These are phyloP conservation scores for Whalleya microplaca DNA, from an alignment of 2,329 filamentous ascomycete genomes.

Conservation along the genomic window DNA sequence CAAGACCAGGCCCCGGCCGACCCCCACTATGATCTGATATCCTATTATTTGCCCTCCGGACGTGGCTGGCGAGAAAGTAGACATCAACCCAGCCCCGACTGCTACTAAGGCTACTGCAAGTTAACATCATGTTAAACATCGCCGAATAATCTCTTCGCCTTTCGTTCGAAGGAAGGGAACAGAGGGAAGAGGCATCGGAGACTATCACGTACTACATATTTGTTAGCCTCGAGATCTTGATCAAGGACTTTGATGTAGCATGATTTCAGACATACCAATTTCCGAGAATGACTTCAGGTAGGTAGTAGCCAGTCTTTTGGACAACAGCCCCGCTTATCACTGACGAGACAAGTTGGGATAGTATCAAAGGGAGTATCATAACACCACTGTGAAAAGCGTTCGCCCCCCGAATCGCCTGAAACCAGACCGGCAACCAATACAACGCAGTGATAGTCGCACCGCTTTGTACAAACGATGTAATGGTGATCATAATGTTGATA, in stretches of 20 bases:
- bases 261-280: slow-evolving; percentile 6
- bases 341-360: slow-evolving; percentile 31
- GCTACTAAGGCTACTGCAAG: slow-evolving; percentile 27
- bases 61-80: slow-evolving; percentile 35
- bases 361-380: slow-evolving; percentile 32
- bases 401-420: slow-evolving; percentile 31
- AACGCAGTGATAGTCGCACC: slow-evolving; percentile 25
- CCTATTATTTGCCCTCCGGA: slow-evolving; percentile 39
- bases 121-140: no score
- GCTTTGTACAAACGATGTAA: slow-evolving; percentile 28
- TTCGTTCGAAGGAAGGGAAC: no score
- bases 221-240: no score
- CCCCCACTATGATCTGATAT: slow-evolving; percentile 36
- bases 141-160: no score
- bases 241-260: no score
- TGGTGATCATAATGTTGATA: slow-evolving; percentile 24
- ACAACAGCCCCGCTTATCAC: slow-evolving; percentile 28
- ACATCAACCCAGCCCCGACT: slow-evolving; percentile 41
- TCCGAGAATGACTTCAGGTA: slow-evolving; percentile 38
- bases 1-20: slow-evolving; percentile 33
- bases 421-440: slow-evolving; percentile 35
- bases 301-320: slow-evolving; percentile 38
- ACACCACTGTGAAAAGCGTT: slow-evolving; percentile 29
- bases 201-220: no score
- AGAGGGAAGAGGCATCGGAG: no score